A percentile compares a stretch with the other conserved stretches of the same genome.
Evolutionary conservation across 805 yeast genomes (phyloP).

Genomic region (Nakazawaea anatomiae): DNA sequence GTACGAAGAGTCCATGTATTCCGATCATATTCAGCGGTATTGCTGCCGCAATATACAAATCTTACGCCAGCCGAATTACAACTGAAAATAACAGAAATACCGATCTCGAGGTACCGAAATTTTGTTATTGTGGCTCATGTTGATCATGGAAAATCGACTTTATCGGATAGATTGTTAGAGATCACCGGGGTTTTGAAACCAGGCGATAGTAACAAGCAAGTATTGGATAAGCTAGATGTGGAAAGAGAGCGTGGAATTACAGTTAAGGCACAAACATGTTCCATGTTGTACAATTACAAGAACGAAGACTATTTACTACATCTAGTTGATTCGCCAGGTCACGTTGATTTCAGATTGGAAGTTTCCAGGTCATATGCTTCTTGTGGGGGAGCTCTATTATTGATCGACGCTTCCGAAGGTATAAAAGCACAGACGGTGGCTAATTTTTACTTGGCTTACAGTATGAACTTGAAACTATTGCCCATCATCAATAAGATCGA

Average conservation of each 20-base stretch:
- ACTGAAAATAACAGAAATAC: constrained; percentile 68
- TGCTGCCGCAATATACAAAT: background rate
- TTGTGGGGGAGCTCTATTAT: constrained; percentile 86
- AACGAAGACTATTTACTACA: constrained; percentile 78
- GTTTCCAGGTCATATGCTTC: constrained; percentile 93
- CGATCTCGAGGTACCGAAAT: constrained; percentile 77
- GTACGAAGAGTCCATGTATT: background rate
- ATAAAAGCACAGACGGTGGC: constrained; percentile 99
- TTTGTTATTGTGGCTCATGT: constrained; percentile 96
- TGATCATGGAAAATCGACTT: constrained; percentile 78
- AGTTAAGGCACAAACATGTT: constrained; percentile 93
- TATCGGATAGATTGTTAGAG: constrained; percentile 83
- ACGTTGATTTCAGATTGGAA: constrained; percentile 92
- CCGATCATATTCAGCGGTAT: background rate
- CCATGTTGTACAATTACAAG: constrained; percentile 74
- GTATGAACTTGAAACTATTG: constrained; percentile 71
- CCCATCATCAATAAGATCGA: constrained; percentile 94
- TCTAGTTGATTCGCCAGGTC: constrained; percentile 96
- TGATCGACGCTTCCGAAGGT: constrained; percentile 95
- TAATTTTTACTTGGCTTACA: constrained; percentile 84
- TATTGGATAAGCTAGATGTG: constrained; percentile 86
- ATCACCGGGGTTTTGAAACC: constrained; percentile 83
- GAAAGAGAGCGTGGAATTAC: constrained; percentile 96
- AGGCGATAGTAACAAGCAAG: constrained; percentile 67
- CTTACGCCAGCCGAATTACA: constrained; percentile 26